Conservation (phyloP, 176 grass and related monocot species). For the Puya raimondii region DNA sequence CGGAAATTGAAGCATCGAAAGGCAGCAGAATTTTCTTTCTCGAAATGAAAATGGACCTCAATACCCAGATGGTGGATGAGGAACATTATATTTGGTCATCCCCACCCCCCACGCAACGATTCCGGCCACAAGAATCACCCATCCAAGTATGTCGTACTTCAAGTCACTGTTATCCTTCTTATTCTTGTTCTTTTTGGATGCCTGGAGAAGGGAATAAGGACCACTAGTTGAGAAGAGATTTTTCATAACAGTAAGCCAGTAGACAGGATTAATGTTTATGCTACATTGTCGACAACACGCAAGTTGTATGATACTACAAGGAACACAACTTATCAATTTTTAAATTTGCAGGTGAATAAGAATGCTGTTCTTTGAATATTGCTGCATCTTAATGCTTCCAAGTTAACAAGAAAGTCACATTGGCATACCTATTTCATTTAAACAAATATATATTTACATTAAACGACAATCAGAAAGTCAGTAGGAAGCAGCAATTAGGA, state of each 20-base stretch:
- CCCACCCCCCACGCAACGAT: slow-evolving; percentile 37
- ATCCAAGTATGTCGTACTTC: slow-evolving; percentile 56
- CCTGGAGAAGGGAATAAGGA: slow-evolving; percentile 34
- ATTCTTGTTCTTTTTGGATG: slow-evolving; percentile 41
- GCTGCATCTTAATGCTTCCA: background rate
- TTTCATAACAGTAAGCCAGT: background rate
- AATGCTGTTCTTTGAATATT: background rate
- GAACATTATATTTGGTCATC: slow-evolving; percentile 31
- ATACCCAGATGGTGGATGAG: slow-evolving; percentile 21
- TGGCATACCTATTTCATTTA: too few species aligned
- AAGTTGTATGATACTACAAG: background rate
- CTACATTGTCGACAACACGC: background rate
- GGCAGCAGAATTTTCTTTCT: slow-evolving; percentile 3
- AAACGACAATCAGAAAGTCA: background rate
- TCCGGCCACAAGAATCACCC: slow-evolving; percentile 53
- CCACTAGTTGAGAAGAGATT: slow-evolving; percentile 4
- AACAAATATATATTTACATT: too few species aligned
- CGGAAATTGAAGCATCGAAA: background rate
- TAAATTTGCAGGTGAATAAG: background rate
- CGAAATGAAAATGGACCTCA: slow-evolving; percentile 1
- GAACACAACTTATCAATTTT: background rate
- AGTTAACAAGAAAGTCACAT: background rate
- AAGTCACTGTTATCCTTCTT: slow-evolving; percentile 39
- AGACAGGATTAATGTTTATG: background rate
- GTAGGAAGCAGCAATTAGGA: background rate